Evolutionary conservation across 768 basidiomycete genomes (phyloP).

Genomic region (Mycena alexandri): DNA sequence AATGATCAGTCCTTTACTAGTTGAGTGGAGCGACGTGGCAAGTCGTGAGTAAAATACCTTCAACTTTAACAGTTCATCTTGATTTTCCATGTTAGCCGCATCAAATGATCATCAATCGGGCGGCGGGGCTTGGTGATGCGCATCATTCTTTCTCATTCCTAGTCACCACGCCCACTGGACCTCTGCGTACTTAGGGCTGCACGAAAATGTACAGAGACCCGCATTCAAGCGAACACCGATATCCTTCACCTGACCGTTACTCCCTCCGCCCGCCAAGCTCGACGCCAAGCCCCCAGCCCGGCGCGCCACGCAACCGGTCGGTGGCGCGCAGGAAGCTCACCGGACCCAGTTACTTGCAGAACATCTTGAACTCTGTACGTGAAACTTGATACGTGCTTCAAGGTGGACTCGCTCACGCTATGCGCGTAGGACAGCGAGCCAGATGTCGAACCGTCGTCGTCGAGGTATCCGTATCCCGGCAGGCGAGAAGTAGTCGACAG

Average conservation of each 20-base stretch:
- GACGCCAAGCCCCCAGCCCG: neutral
- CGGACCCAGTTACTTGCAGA: constrained; percentile 30
- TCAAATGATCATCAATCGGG: constrained; percentile 21
- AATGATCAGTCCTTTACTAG: too few species aligned
- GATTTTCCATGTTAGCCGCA: constrained; percentile 1
- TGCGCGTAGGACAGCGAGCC: constrained; percentile 31
- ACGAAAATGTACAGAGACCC: constrained; percentile 9
- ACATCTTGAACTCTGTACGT: constrained; percentile 36
- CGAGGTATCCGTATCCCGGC: neutral
- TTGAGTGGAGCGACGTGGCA: too few species aligned
- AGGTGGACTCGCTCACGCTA: neutral
- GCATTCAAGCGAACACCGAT: neutral
- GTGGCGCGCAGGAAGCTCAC: constrained; percentile 23
- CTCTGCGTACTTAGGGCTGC: neutral
- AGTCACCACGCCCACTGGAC: constrained; percentile 7
- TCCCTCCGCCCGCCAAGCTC: neutral
- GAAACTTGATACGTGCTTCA: neutral
- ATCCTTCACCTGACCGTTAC: constrained; percentile 5
- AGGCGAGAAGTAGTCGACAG: too few species aligned
- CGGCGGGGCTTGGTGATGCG: constrained; percentile 13
- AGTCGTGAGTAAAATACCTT: too few species aligned
- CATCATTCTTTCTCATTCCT: constrained; percentile 4
- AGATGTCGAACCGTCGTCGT: constrained; percentile 17
- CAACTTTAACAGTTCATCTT: too few species aligned
- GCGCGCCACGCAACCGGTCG: neutral